These are phyloP conservation scores for Salix dunnii DNA, from an alignment of 345 rosid species.

Conservation along the genomic window DNA sequence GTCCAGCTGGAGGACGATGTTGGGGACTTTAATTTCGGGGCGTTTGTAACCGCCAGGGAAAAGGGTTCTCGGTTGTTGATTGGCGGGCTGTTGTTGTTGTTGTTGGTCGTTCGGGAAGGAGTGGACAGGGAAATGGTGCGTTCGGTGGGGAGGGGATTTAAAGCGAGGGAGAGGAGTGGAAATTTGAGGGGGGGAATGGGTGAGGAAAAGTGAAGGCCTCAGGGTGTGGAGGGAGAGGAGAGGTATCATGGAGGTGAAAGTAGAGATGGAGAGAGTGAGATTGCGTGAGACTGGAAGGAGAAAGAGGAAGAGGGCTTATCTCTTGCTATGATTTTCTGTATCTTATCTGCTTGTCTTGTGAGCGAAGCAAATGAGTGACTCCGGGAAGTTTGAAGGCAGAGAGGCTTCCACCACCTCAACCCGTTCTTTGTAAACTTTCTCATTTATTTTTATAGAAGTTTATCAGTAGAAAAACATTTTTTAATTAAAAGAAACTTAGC, in stretches of 20 bases:
- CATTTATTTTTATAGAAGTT: too few species aligned
- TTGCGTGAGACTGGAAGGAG: not conserved
- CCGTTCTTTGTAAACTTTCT: not conserved
- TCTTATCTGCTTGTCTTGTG: not conserved
- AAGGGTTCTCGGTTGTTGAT: conserved; percentile 49
- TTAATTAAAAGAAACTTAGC: too few species aligned
- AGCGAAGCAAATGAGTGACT: not conserved
- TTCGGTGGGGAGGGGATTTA: conserved; percentile 31
- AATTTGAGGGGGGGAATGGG: conserved; percentile 16
- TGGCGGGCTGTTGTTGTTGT: conserved; percentile 10
- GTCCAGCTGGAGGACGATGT: conserved; percentile 58
- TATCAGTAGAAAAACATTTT: too few species aligned
- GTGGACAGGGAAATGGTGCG: conserved; percentile 25
- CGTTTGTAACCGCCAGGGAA: conserved; percentile 95
- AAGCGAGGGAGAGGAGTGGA: conserved; percentile 16
- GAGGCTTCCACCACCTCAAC: not conserved
- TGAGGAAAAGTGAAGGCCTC: not conserved
- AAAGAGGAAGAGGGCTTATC: not conserved
- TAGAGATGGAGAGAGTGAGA: not conserved
- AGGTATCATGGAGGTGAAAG: conserved; percentile 37
- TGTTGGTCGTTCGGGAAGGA: conserved; percentile 35
- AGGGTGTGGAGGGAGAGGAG: conserved; percentile 26
- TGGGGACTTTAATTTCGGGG: conserved; percentile 73
- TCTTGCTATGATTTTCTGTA: not conserved
- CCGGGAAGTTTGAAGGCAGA: not conserved